Conservation (phyloP, 1,139 yeast genomes). For the Pichia norvegensis region DNA sequence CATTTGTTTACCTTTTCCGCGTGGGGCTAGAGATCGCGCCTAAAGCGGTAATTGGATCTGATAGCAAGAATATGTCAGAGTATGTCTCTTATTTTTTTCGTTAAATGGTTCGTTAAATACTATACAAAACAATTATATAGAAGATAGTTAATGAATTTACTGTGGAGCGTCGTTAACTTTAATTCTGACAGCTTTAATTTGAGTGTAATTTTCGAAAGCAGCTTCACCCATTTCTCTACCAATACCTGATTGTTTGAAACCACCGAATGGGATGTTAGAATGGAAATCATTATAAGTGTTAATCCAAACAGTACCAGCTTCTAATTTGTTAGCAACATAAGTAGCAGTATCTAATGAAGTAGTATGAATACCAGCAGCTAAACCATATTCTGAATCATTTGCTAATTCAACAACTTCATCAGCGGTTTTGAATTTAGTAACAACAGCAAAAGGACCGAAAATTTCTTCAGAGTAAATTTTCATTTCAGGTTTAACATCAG, state of each 20-base stretch:
- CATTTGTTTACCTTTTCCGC: not conserved
- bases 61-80: not conserved
- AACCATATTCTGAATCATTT: conserved; percentile 65
- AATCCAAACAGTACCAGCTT: conserved; percentile 71
- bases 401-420: conserved; percentile 61
- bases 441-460: conserved; percentile 68
- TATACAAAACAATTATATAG: conserved; percentile 1
- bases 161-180: conserved; percentile 18
- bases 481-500: conserved; percentile 53
- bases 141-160: conserved; percentile 3
- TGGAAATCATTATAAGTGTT: conserved; percentile 73
- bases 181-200: conserved; percentile 64
- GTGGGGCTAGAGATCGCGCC: not conserved
- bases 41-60: not conserved
- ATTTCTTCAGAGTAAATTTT: conserved; percentile 60
- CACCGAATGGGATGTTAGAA: conserved; percentile 69
- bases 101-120: not conserved
- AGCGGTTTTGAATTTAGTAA: conserved; percentile 52
- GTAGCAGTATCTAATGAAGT: conserved; percentile 44
- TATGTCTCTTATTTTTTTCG: no score
- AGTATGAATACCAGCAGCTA: conserved; percentile 77
- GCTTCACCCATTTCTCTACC: conserved; percentile 78
- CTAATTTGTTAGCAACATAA: conserved; percentile 51
- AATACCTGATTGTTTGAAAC: conserved; percentile 68
- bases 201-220: conserved; percentile 65